Evolutionary conservation across 192 early-diverging fungal genomes (phyloP).

Genomic region (Chytriomyces confervae): DNA sequence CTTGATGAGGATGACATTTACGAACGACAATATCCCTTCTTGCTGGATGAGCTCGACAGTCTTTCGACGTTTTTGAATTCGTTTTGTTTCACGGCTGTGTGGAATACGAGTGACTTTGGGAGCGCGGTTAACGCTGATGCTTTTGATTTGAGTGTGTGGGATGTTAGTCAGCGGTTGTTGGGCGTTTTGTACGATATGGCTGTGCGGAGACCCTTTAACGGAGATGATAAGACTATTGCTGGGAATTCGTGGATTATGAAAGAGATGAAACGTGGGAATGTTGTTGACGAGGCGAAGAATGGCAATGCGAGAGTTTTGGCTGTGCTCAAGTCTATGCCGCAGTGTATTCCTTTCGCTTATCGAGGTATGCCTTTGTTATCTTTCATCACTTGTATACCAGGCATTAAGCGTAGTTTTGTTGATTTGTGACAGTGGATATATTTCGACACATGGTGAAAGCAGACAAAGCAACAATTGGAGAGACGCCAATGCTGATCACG

Average conservation of each 20-base stretch:
- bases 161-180: constrained; percentile 19
- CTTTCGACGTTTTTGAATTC: constrained; percentile 67
- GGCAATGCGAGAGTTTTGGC: not conserved
- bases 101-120: constrained; percentile 16
- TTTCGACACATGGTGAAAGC: constrained; percentile 31
- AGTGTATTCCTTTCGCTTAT: constrained; percentile 27
- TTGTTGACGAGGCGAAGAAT: constrained; percentile 13
- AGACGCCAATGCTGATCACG: constrained; percentile 22
- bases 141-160: not conserved
- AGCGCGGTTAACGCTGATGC: not conserved
- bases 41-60: constrained; percentile 52
- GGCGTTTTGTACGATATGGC: constrained; percentile 32
- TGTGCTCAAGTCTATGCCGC: constrained; percentile 8
- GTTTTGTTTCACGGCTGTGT: constrained; percentile 67
- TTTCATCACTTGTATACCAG: not conserved
- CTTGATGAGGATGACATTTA: constrained; percentile 70
- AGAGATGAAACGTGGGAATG: not conserved
- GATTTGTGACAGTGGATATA: constrained; percentile 21
- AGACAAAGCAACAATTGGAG: constrained; percentile 24
- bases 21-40: constrained; percentile 63
- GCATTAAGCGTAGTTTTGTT: not conserved
- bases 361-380: constrained; percentile 16
- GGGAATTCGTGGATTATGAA: constrained; percentile 12
- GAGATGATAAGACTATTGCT: not conserved
- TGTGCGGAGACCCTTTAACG: constrained; percentile 7